phyloP scores from a whole-genome alignment of 192 early-diverging fungal species.

The Mycoemilia scoparia region DNA sequence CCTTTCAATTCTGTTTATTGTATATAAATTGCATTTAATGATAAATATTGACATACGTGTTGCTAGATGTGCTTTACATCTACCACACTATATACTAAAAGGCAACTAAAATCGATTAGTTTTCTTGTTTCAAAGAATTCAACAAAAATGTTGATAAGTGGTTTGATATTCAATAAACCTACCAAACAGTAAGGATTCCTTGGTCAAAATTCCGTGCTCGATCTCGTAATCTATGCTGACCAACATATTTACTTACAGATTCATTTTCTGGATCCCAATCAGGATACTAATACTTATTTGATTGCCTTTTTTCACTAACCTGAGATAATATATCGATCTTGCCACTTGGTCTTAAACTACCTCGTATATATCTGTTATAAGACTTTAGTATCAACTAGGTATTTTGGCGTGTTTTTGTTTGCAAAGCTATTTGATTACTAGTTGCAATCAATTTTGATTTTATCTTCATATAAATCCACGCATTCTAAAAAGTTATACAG shows the following conservation, averaged over 20 bases:
- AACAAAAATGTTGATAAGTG: not conserved
- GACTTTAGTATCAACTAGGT: too few species aligned
- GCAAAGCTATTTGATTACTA: too few species aligned
- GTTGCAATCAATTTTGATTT: too few species aligned
- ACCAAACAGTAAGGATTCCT: constrained; percentile 72
- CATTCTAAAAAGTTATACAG: too few species aligned
- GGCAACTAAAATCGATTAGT: constrained; percentile 79
- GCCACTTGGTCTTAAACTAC: too few species aligned
- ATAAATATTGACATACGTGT: too few species aligned
- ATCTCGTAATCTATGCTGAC: constrained; percentile 74
- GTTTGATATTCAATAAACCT: not conserved
- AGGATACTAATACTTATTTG: constrained; percentile 69
- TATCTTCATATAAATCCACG: too few species aligned
- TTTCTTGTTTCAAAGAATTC: constrained; percentile 5
- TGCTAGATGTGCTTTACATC: constrained; percentile 69
- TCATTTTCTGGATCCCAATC: constrained; percentile 77
- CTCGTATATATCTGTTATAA: too few species aligned
- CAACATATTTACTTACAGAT: constrained; percentile 68
- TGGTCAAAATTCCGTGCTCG: constrained; percentile 76
- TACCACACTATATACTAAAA: constrained; percentile 76
- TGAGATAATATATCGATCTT: too few species aligned
- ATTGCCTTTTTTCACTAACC: too few species aligned
- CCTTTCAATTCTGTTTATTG: not conserved
- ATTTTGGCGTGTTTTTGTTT: too few species aligned
- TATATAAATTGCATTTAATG: not conserved